Evolutionary conservation across 2,329 filamentous ascomycete genomes (phyloP), one percentile per base, ranked within the genome.

Genomic region (Purpureocillium takamizusanense): DNA sequence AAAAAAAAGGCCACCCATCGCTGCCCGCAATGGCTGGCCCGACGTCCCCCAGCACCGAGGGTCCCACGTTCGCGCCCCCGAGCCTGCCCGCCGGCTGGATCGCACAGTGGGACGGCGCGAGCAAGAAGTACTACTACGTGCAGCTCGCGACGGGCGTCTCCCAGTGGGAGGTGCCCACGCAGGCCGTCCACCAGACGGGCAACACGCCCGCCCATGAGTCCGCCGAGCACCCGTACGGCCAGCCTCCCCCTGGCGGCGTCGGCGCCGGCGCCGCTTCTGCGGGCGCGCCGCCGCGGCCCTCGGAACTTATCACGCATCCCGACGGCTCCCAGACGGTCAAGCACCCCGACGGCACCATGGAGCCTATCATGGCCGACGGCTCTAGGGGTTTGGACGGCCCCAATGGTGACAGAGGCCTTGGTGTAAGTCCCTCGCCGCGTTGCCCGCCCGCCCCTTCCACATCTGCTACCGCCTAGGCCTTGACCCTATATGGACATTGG

Each of bases 161-260:
- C 45, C 81, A 85, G 60, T 86, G 82, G 81, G 81, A 85, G n/a
- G 70, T 74, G 25, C 81, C 81, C 25, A 84, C 76, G 12, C 67
- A 76, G 42, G 70, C 79, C 36, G 79, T 74, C 7, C 77, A 75
- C 7, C 77, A 75, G 33, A 70, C 74, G 16, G 76, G 78, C 44
- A 76, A 66, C 52, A 79, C 74, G 29, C 79, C 74, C 33, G 72
- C 64, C 44, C 70, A 69, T 6, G 28, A 30, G 41, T 65, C 58
- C 38, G 51, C 56, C 43, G 75, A 81, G 15, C 78, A 83, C 50
- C 80, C 79, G 5, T 83, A 81, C 58, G 75, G 76, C 42, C 41
- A 39, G 25, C 62, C 67, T 11, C 74, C 75, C 40, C 10, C 21
- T 5, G 21, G 6, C 21, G 21, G 5, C 21, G n/a, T n/a, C n/a